Conservation (phyloP, 169 alveolate genomes). For the Plasmodium billcollinsi region DNA sequence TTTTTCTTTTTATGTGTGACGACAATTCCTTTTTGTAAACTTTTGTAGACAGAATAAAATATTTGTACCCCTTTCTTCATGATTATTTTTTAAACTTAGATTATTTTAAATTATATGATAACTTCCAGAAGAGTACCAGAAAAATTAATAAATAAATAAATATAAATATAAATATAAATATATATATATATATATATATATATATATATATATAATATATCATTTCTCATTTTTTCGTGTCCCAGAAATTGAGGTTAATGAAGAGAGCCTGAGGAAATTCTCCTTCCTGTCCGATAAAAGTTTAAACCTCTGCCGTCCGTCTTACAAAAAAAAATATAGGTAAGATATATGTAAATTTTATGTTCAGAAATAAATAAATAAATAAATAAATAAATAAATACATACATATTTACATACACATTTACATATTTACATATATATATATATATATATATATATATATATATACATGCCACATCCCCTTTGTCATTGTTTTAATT, state of each 20-base stretch:
- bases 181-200: too few species aligned
- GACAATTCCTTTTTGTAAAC: too few species aligned
- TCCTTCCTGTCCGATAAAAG: neutral
- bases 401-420: neutral
- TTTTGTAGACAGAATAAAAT: conserved; percentile 21
- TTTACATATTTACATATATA: neutral
- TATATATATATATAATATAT: neutral
- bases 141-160: neutral
- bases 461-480: neutral
- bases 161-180: neutral
- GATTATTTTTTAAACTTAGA: conserved; percentile 46
- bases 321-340: conserved; percentile 20
- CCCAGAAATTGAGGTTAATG: conserved; percentile 34
- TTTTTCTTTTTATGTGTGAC: too few species aligned
- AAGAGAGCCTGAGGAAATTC: neutral
- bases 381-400: neutral
- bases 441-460: neutral
- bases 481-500: neutral
- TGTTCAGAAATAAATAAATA: neutral
- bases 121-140: neutral
- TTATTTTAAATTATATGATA: conserved; percentile 15
- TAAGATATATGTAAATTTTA: neutral
- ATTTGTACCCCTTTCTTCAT: conserved; percentile 20
- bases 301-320: neutral
- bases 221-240: neutral